Percentiles rank a stretch among this genome's conserved stretches.
Conservation (phyloP, 169 alveolate species). For the Plasmodium knowlesi region DNA sequence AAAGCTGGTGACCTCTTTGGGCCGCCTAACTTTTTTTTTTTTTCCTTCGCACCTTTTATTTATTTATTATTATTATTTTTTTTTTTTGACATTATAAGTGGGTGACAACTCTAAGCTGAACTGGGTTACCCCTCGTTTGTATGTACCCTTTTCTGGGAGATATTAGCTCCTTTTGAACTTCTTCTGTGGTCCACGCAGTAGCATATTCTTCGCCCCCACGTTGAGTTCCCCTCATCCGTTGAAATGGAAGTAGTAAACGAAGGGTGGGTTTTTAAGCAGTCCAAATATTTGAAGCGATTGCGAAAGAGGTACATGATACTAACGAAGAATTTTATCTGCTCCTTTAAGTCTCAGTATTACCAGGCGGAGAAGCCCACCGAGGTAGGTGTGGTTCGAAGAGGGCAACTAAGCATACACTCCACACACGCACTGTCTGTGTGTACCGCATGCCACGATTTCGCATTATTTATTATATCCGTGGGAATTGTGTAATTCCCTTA, state of each 20-base stretch:
- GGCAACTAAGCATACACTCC: background rate
- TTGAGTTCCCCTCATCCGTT: background rate
- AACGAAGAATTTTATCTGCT: constrained; percentile 62
- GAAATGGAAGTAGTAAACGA: constrained; percentile 66
- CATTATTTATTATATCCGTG: background rate
- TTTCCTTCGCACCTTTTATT: background rate
- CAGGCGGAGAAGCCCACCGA: constrained; percentile 73
- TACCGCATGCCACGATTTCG: background rate
- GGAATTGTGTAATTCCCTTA: background rate
- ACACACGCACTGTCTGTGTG: background rate
- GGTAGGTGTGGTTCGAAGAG: constrained; percentile 14
- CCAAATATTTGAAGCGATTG: constrained; percentile 56
- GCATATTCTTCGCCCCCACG: background rate
- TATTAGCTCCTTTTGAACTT: background rate
- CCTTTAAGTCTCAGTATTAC: constrained; percentile 66
- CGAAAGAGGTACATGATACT: constrained; percentile 56
- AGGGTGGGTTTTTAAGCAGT: constrained; percentile 69
- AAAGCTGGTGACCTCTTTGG: background rate
- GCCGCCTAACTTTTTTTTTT: background rate
- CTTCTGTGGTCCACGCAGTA: background rate
- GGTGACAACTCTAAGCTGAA: background rate
- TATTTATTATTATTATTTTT: background rate
- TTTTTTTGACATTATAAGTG: background rate
- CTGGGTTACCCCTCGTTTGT: background rate
- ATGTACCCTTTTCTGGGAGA: background rate